A percentile compares a stretch with the other conserved stretches of the same genome.
Conservation (phyloP, 805 yeast species). For the Blastobotrys robertii region DNA sequence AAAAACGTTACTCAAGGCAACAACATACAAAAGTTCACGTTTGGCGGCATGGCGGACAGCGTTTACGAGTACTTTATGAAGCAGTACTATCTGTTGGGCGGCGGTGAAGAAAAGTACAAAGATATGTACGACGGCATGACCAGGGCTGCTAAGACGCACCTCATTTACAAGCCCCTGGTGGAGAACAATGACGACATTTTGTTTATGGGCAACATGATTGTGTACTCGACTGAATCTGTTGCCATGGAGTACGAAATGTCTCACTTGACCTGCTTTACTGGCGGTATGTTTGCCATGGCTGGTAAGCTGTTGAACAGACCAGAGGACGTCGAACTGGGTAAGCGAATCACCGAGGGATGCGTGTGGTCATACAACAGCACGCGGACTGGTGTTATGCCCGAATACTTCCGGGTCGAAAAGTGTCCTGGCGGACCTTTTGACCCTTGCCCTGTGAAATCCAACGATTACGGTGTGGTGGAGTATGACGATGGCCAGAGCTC, state of each 20-base stretch:
- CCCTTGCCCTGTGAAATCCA: background rate
- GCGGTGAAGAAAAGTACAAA: slow-evolving; percentile 30
- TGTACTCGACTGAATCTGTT: slow-evolving; percentile 9
- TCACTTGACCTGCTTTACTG: slow-evolving; percentile 43
- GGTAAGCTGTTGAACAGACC: slow-evolving; percentile 32
- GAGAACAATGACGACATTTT: slow-evolving; percentile 32
- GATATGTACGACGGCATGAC: slow-evolving; percentile 25
- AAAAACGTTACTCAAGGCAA: background rate
- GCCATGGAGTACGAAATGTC: slow-evolving; percentile 31
- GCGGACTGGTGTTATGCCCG: slow-evolving; percentile 37
- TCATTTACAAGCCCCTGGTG: slow-evolving; percentile 38
- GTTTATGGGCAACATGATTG: slow-evolving; percentile 22
- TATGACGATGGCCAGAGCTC: background rate
- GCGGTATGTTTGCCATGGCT: slow-evolving; percentile 44
- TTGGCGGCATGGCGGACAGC: slow-evolving; percentile 38
- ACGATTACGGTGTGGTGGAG: background rate
- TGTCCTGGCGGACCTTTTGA: slow-evolving; percentile 9
- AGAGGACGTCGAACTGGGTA: slow-evolving; percentile 33
- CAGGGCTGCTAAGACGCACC: slow-evolving; percentile 30
- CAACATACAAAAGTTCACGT: slow-evolving; percentile 20
- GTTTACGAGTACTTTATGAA: slow-evolving; percentile 43
- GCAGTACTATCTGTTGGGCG: slow-evolving; percentile 35
- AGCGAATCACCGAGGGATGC: slow-evolving; percentile 40
- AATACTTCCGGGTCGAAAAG: slow-evolving; percentile 27
- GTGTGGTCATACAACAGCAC: slow-evolving; percentile 32